Base-by-base conservation (phyloP, 805 yeast species). In the Schwanniomyces sp. region DNA sequence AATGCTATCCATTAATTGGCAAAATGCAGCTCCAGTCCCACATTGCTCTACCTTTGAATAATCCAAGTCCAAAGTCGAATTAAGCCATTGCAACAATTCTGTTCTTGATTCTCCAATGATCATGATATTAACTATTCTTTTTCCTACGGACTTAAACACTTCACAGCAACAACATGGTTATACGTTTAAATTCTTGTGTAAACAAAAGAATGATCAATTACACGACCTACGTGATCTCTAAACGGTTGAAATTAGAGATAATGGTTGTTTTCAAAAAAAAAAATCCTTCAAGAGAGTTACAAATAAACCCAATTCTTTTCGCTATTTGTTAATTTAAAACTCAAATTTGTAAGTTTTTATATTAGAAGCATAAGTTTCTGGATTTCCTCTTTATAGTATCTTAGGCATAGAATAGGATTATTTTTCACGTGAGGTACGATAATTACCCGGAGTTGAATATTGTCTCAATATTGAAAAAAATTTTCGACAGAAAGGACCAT, bases 21-120 rank as follows among this genome's bases (percentile, higher is more conserved):
- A 91, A 63, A 89, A 92, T 0, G 90, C 92, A 1, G 97, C 97
- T 2, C 99, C 99, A 2, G 87, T 81, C 14, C 99, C 99, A 62
- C 97, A 85, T 66, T 91, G 91, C 62, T 94, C 99, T 1, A 94
- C 86, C 62, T 87, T 89, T 32, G 82, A 74, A 57, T 88, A 81
- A 52, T 82, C 74, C 37, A 91, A 66, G 39, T 78, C 78, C 41
- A 90, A 74, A 3, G 88, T 77, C 38, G 79, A 74, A 60, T 92
- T 92, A 54, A 94, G 75, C 98, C 98, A 94, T 46, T 77, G 79
- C 47, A 94, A 69, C 14, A 94, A 76, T 57, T 90, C 97, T 39
- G 85, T 81, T 57, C 98, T 81, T 7, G 96, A 88, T 58, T 88
- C 95, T 5, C 88, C 88, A 54, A 63, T 58, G 40, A 52, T 53